Evolutionary conservation across 2,329 filamentous ascomycete genomes (phyloP), one percentile per base, ranked within the genome.

Genomic region (Cladosporium oxysporum): DNA sequence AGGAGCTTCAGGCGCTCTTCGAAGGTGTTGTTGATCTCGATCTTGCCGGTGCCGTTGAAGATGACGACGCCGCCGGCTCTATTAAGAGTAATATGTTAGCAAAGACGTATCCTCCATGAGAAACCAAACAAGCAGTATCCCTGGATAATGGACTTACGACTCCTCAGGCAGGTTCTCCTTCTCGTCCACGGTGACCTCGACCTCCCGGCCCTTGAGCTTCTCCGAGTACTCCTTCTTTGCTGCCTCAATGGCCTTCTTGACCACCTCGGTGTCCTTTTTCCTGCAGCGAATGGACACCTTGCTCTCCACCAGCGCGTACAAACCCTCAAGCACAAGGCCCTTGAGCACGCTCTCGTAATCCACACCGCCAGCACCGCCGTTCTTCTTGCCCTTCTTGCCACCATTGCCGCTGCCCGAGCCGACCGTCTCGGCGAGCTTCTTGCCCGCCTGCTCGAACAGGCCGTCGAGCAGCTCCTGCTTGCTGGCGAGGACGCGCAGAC

Each of bases 21-120:
- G 72, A 98, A 91, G 64, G 95, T 98, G 84, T 99, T 98, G 87
- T 97, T 93, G 80, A 99, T 94, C 75, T 97, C 93, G 78, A 99
- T 98, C 85, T 94, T 97, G 78, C 95, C 95, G 70, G 85, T 85
- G 71, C 91, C 90, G 70, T 93, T 92, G 64, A 96, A 81, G 70
- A 99, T 88, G 66, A 87, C 79, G 66, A 96, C 85, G 74, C 95
- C 95, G 67, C 95, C 95, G 67, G 93, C 85, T 75, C 95, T 98
- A 72, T 68, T 62, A 58, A 31, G 58, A 44, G 21, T 37, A 49
- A 23, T 28, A 52, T 29, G 44, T 63, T 33, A 55, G 52, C 29
- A 33, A 44, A 55, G 28, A 10, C 18, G n/a, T 55, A 6, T 31
- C 10, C 28, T 31, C 7, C 2, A 50, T 28, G 7, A 57, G 44